Conservation (phyloP, 345 rosid genomes). For the Cardamine resedifolia region DNA sequence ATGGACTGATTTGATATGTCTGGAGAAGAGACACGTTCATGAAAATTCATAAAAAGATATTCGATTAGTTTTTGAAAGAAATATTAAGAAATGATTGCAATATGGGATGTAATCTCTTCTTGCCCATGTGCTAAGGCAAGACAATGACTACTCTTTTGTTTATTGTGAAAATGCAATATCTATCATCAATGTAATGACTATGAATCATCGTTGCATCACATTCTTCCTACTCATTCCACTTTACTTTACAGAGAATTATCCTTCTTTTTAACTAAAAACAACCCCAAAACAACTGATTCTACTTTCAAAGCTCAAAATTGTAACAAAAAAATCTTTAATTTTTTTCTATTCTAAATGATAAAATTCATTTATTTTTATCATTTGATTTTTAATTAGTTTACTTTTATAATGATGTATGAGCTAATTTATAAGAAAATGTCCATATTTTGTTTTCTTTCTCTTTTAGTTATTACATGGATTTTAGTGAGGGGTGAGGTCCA, state of each 20-base stretch:
- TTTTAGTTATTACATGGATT: background rate
- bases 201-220: slow-evolving; percentile 7
- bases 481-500: background rate
- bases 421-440: background rate
- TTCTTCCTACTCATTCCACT: slow-evolving; percentile 26
- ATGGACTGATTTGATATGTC: slow-evolving; percentile 16
- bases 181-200: slow-evolving; percentile 10
- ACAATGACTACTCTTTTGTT: slow-evolving; percentile 16
- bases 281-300: background rate
- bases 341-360: no score
- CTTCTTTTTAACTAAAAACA: background rate
- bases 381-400: background rate
- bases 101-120: slow-evolving; percentile 1
- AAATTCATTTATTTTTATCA: no score
- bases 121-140: slow-evolving; percentile 28
- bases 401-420: background rate
- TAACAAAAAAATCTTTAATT: no score
- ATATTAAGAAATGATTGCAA: slow-evolving; percentile 2
- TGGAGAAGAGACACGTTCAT: background rate
- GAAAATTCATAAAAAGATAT: background rate
- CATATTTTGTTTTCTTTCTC: background rate
- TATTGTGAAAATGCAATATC: background rate
- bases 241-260: background rate
- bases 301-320: background rate
- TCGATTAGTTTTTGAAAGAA: background rate